Percentiles rank a stretch among this genome's conserved stretches.
Conservation (phyloP, 768 basidiomycete genomes). For the Neoboletus brunneissimus region DNA sequence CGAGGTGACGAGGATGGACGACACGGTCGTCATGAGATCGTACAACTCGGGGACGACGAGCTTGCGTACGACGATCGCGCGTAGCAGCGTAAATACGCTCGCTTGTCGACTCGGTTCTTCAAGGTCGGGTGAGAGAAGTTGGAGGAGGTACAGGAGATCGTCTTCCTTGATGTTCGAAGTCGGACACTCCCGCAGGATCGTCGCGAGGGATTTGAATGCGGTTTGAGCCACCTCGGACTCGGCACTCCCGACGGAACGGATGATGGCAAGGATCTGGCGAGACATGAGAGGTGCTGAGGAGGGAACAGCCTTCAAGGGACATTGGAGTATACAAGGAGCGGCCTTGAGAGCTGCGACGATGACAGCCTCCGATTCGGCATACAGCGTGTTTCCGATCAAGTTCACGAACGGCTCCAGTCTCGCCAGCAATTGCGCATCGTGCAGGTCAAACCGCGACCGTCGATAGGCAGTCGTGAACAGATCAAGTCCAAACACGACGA, state of each 20-base stretch:
- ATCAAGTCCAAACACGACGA: slow-evolving; percentile 89
- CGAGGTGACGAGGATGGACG: slow-evolving; percentile 89
- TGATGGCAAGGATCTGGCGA: slow-evolving; percentile 77
- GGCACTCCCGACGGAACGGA: slow-evolving; percentile 79
- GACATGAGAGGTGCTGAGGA: slow-evolving; percentile 81
- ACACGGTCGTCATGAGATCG: slow-evolving; percentile 91
- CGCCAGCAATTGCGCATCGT: slow-evolving; percentile 66
- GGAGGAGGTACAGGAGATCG: slow-evolving; percentile 83
- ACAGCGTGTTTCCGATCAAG: slow-evolving; percentile 88
- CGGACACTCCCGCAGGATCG: slow-evolving; percentile 87
- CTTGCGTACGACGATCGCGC: slow-evolving; percentile 86
- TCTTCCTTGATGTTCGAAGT: slow-evolving; percentile 81
- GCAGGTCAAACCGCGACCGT: slow-evolving; percentile 82
- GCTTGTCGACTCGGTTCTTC: slow-evolving; percentile 87
- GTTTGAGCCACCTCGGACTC: slow-evolving; percentile 89
- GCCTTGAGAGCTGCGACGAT: slow-evolving; percentile 75
- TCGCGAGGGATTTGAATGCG: slow-evolving; percentile 81
- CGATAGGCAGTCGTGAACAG: slow-evolving; percentile 85
- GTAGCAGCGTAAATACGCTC: slow-evolving; percentile 82
- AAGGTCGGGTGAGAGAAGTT: slow-evolving; percentile 82
- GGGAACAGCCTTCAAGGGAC: slow-evolving; percentile 72
- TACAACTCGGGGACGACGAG: slow-evolving; percentile 96
- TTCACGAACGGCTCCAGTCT: slow-evolving; percentile 85
- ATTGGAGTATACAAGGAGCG: slow-evolving; percentile 75
- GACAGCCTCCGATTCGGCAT: slow-evolving; percentile 76